Evolutionary conservation across 108 stramenopile genomes (phyloP).

Genomic region (Pseudonitzschia multiseries): DNA sequence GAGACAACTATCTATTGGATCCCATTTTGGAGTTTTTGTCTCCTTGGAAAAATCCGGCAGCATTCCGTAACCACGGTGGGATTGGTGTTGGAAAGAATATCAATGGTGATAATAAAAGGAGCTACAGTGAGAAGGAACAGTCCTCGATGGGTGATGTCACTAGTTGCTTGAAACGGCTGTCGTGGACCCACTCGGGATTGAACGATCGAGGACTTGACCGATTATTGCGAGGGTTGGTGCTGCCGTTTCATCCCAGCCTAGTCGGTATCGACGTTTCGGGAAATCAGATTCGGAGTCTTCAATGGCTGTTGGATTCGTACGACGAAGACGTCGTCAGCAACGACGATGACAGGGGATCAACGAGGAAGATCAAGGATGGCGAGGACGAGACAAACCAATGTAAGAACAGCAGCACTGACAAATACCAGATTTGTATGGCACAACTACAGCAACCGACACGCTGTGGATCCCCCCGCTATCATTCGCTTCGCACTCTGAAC

Average conservation of each 20-base stretch:
- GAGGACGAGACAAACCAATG: not conserved
- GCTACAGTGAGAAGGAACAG: not conserved
- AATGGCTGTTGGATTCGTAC: not conserved
- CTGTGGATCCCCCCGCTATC: not conserved
- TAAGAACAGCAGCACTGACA: not conserved
- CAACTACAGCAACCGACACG: too few species aligned
- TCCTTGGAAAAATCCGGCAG: not conserved
- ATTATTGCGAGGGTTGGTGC: not conserved
- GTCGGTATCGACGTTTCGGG: slow-evolving; percentile 1
- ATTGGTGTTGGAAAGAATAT: not conserved
- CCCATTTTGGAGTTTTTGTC: not conserved
- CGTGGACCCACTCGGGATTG: slow-evolving; percentile 13
- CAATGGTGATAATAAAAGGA: too few species aligned
- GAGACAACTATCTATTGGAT: not conserved
- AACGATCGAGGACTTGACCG: not conserved
- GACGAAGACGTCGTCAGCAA: slow-evolving; percentile 1
- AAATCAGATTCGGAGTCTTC: slow-evolving; percentile 13
- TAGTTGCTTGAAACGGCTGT: not conserved
- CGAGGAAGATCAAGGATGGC: not conserved
- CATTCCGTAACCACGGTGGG: not conserved
- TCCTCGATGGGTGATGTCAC: not conserved
- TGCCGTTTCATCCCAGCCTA: slow-evolving; percentile 12
- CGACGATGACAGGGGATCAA: too few species aligned
- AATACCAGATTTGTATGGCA: too few species aligned
- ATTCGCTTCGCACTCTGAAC: slow-evolving; percentile 7